Conservation (phyloP, 495 filamentous ascomycete genomes). For the Penicillium pancosmium region DNA sequence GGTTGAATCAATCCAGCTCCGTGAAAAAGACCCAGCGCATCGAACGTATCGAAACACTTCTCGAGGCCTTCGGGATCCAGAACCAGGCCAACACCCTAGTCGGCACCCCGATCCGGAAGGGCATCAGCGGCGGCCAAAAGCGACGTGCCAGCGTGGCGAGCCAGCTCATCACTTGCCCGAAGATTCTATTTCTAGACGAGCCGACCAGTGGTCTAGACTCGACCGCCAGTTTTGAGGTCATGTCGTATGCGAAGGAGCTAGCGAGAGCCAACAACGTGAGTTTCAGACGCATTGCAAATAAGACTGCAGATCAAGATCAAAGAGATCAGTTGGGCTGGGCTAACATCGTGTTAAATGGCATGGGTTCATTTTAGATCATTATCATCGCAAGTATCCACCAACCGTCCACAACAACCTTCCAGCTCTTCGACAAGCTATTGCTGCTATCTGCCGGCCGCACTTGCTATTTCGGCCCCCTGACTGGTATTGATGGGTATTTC, state of each 20-base stretch:
- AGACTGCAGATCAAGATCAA: neutral
- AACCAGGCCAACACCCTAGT: slow-evolving; percentile 68
- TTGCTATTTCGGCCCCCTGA: slow-evolving; percentile 68
- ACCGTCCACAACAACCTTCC: slow-evolving; percentile 74
- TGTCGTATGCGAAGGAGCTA: slow-evolving; percentile 63
- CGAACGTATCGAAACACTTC: slow-evolving; percentile 55
- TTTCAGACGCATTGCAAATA: neutral
- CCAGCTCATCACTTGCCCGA: slow-evolving; percentile 76
- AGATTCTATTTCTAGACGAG: slow-evolving; percentile 80
- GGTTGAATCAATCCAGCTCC: slow-evolving; percentile 24
- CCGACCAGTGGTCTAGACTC: slow-evolving; percentile 78
- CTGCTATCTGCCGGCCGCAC: slow-evolving; percentile 69
- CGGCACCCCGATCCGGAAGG: slow-evolving; percentile 78
- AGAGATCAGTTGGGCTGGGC: no score
- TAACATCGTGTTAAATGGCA: no score
- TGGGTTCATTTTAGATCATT: slow-evolving; percentile 50
- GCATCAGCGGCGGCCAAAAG: slow-evolving; percentile 81
- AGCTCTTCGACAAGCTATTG: slow-evolving; percentile 76
- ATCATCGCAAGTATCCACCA: slow-evolving; percentile 83
- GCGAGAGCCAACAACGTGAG: slow-evolving; percentile 67
- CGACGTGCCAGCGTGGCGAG: slow-evolving; percentile 74
- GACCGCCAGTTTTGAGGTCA: slow-evolving; percentile 67
- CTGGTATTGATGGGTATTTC: slow-evolving; percentile 59
- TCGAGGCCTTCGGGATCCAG: slow-evolving; percentile 64
- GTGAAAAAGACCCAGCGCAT: slow-evolving; percentile 51